phyloP scores from a whole-genome alignment of 208 protist species.

The Crithidia sp. region DNA sequence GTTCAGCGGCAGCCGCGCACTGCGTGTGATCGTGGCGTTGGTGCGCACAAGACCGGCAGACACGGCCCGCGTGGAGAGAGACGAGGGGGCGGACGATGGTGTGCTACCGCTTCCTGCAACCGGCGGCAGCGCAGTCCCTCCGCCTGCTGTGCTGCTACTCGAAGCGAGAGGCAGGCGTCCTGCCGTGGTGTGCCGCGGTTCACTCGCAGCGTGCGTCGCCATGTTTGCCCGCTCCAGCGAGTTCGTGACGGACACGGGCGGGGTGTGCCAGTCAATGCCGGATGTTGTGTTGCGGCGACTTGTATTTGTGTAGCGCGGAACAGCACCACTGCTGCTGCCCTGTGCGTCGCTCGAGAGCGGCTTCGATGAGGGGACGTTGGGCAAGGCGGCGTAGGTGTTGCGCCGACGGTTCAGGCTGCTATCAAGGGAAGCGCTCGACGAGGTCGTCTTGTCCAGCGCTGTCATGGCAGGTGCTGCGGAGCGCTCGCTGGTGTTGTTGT shows the following conservation, averaged over 20 bases:
- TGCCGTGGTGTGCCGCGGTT: slow-evolving; percentile 10
- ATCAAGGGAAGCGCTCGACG: not conserved
- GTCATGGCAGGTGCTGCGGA: not conserved
- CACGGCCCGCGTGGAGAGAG: not conserved
- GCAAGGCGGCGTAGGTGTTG: slow-evolving; percentile 10
- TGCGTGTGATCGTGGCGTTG: slow-evolving; percentile 10
- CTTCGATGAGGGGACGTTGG: not conserved
- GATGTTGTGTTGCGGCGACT: slow-evolving; percentile 14
- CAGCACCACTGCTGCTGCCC: too few species aligned
- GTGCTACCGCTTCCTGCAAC: not conserved
- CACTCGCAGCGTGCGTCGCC: slow-evolving; percentile 18
- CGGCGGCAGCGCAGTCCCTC: not conserved
- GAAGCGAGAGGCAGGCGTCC: slow-evolving; percentile 1
- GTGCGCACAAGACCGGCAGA: not conserved
- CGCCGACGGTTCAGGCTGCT: slow-evolving; percentile 17
- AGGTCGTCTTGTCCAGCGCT: not conserved
- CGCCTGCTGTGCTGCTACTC: not conserved
- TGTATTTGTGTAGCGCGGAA: not conserved
- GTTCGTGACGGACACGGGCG: slow-evolving; percentile 5
- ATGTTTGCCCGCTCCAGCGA: slow-evolving; percentile 7
- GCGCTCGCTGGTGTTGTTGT: not conserved
- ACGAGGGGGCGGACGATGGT: too few species aligned
- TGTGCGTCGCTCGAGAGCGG: not conserved
- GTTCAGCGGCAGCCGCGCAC: not conserved
- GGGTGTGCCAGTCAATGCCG: slow-evolving; percentile 4